Conservation (phyloP, 2,329 filamentous ascomycete genomes). For the Aureobasidium melanogenum region DNA sequence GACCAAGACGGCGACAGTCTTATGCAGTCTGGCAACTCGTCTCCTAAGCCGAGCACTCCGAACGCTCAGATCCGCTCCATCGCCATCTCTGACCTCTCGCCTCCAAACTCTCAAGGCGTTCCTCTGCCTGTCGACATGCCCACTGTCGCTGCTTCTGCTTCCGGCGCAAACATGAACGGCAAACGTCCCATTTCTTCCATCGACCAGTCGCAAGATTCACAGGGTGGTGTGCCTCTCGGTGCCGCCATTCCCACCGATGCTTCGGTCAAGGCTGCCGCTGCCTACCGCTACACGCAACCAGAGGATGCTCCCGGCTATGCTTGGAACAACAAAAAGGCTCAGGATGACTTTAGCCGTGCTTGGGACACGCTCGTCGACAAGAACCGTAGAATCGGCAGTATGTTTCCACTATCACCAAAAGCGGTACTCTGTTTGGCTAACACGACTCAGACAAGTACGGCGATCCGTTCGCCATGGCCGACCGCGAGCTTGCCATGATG, state of each 20-base stretch:
- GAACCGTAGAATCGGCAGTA: constrained; percentile 29
- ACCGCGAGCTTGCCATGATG: constrained; percentile 22
- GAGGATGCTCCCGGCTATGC: constrained; percentile 40
- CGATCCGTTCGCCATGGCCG: constrained; percentile 27
- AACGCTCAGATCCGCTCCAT: constrained; percentile 21
- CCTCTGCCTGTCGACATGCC: constrained; percentile 14
- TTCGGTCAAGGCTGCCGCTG: constrained; percentile 18
- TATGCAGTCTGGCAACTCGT: constrained; percentile 40
- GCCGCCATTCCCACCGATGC: not conserved
- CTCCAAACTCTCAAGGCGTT: constrained; percentile 43
- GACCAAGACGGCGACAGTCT: constrained; percentile 48
- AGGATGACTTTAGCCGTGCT: constrained; percentile 46
- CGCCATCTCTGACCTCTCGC: constrained; percentile 40
- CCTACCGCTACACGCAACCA: constrained; percentile 26
- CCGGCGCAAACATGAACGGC: constrained; percentile 28
- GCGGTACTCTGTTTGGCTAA: not conserved
- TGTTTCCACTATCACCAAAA: constrained; percentile 3
- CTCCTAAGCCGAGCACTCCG: constrained; percentile 33
- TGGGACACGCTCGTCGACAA: constrained; percentile 43
- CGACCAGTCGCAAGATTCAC: constrained; percentile 21
- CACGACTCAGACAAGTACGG: constrained; percentile 23
- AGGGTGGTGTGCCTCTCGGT: not conserved
- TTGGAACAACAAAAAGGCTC: constrained; percentile 49
- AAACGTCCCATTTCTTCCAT: constrained; percentile 29
- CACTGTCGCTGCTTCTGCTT: constrained; percentile 17